phyloP scores from a whole-genome alignment of 2,329 filamentous ascomycete genomes.

The Chalaropsis ovoidea region DNA sequence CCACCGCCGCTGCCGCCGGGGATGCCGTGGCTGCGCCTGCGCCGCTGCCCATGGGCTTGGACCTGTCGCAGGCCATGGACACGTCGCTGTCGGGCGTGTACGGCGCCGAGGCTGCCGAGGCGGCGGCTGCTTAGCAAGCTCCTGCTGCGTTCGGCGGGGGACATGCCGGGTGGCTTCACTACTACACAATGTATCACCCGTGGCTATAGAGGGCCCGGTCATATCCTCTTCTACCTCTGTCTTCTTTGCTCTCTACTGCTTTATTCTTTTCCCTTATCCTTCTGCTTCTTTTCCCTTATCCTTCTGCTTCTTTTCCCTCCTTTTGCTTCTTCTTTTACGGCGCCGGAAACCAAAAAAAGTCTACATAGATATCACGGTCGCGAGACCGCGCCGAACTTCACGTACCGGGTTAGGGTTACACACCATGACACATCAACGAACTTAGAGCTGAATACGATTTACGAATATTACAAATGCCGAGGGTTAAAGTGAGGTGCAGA shows the following conservation, averaged over 20 bases:
- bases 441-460: slow-evolving; percentile 6
- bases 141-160: not conserved
- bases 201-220: not conserved
- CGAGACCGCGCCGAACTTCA: not conserved
- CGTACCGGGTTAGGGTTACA: not conserved
- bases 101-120: not conserved
- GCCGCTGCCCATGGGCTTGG: not conserved
- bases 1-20: too few relatives aligned
- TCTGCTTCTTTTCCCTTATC: too few relatives aligned
- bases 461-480: not conserved
- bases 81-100: not conserved
- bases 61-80: slow-evolving; percentile 7
- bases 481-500: not conserved
- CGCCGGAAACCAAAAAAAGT: too few relatives aligned
- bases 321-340: too few relatives aligned
- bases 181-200: not conserved
- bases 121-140: slow-evolving; percentile 9
- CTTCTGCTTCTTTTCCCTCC: too few relatives aligned
- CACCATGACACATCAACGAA: not conserved
- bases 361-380: too few relatives aligned
- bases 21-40: not conserved
- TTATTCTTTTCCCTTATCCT: not conserved
- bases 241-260: not conserved
- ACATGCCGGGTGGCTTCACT: not conserved
- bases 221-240: not conserved